Percentiles rank a stretch among this genome's conserved stretches.
Evolutionary conservation across 129 eudicot species (phyloP).

Genomic region (Centrapalus pauciflorus): DNA sequence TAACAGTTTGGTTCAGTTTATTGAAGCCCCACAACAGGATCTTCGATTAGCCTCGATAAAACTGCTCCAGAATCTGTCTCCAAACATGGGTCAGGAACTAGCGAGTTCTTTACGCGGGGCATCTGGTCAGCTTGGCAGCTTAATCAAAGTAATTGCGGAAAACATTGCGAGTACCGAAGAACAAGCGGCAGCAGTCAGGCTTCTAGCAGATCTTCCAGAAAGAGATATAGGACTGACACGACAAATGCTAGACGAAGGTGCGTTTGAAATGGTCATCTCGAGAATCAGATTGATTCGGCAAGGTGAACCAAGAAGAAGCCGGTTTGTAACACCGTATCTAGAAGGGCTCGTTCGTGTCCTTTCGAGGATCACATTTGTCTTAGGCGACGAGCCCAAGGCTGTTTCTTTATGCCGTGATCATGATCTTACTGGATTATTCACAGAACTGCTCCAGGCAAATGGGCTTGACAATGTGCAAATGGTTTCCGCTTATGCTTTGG

Average conservation of each 20-base stretch:
- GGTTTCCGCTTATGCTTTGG: constrained; percentile 80
- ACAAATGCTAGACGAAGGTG: constrained; percentile 76
- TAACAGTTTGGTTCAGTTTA: constrained; percentile 80
- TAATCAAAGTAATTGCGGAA: constrained; percentile 56
- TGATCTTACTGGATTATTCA: constrained; percentile 51
- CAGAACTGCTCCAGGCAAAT: constrained; percentile 59
- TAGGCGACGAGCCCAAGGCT: constrained; percentile 61
- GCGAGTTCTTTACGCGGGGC: constrained; percentile 67
- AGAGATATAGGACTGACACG: constrained; percentile 64
- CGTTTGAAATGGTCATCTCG: constrained; percentile 49
- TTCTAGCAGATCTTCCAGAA: constrained; percentile 83
- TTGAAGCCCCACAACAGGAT: constrained; percentile 85
- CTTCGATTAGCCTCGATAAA: constrained; percentile 67
- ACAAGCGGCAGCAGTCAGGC: constrained; percentile 85
- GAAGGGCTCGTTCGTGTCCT: constrained; percentile 92
- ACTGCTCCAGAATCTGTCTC: constrained; percentile 70
- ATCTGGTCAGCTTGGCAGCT: constrained; percentile 68
- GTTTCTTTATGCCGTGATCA: constrained; percentile 59
- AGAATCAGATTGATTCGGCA: constrained; percentile 61
- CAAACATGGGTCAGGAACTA: constrained; percentile 65
- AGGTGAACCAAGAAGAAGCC: constrained; percentile 68
- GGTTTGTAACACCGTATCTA: constrained; percentile 75
- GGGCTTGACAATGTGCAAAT: constrained; percentile 85
- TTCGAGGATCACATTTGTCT: constrained; percentile 63
- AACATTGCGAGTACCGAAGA: constrained; percentile 65